A percentile compares a stretch with the other conserved stretches of the same genome.
Conservation (phyloP, 805 yeast genomes). For the Zygotorulaspora florentina region DNA sequence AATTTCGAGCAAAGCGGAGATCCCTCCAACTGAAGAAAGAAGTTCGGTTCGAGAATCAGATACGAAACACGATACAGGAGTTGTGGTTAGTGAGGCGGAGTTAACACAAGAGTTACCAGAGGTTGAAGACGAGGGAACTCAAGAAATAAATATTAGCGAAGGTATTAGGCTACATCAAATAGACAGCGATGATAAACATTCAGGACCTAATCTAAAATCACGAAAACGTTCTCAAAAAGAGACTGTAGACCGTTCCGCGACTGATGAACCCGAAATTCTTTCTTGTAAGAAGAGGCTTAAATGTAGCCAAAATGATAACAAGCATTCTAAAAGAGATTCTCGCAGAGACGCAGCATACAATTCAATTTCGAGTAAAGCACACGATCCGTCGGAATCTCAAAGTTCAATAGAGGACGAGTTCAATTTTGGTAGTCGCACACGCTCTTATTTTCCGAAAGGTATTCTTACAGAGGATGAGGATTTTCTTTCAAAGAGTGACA, state of each 20-base stretch:
- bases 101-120: conserved; percentile 32
- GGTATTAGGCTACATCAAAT: background rate
- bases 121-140: conserved; percentile 20
- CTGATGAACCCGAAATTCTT: background rate
- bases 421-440: background rate
- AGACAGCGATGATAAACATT: background rate
- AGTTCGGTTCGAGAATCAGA: background rate
- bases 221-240: background rate
- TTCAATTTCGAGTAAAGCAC: no score
- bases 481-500: conserved; percentile 28
- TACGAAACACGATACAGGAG: conserved; percentile 2
- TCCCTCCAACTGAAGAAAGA: conserved; percentile 1
- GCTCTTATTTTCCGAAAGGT: conserved; percentile 1
- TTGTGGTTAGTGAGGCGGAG: conserved; percentile 26
- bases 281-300: background rate
- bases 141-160: background rate
- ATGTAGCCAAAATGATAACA: background rate
- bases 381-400: no score
- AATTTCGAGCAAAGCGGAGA: conserved; percentile 17
- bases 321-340: background rate
- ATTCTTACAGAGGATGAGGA: conserved; percentile 11
- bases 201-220: background rate
- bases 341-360: no score
- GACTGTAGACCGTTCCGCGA: background rate
- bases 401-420: background rate